phyloP scores from a whole-genome alignment of 257 asterid species.

The Solanum habrochaites region DNA sequence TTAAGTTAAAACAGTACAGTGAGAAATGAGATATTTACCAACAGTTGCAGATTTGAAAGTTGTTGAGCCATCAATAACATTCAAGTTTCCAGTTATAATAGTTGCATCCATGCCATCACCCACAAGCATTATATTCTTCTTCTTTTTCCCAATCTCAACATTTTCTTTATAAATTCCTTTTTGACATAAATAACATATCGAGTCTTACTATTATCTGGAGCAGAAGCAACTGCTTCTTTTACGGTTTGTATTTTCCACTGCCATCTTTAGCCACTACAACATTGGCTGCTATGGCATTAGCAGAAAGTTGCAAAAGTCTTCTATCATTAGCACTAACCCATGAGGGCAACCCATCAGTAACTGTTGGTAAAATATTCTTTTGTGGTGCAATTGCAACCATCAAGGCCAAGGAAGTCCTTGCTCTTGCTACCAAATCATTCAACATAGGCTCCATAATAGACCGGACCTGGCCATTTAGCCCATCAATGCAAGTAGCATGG shows the following conservation, averaged over 20 bases:
- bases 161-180: slow-evolving; percentile 16
- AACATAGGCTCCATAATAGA: slow-evolving; percentile 4
- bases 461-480: neutral
- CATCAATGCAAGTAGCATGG: slow-evolving; percentile 18
- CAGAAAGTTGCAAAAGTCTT: slow-evolving; percentile 7
- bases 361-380: neutral
- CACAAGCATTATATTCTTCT: slow-evolving; percentile 20
- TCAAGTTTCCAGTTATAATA: slow-evolving; percentile 22
- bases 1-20: neutral
- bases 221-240: slow-evolving; percentile 12
- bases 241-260: slow-evolving; percentile 13
- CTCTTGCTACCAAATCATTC: slow-evolving; percentile 5
- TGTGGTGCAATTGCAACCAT: slow-evolving; percentile 4
- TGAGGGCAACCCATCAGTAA: neutral
- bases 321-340: slow-evolving; percentile 12
- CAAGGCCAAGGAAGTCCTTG: slow-evolving; percentile 13
- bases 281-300: neutral
- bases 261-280: slow-evolving; percentile 32
- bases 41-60: slow-evolving; percentile 28
- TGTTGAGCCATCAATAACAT: slow-evolving; percentile 15
- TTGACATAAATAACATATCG: slow-evolving; percentile 18
- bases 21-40: slow-evolving; percentile 4
- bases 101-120: slow-evolving; percentile 31
- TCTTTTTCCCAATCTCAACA: slow-evolving; percentile 7
- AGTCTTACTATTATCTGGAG: slow-evolving; percentile 9